These are phyloP conservation scores for Gyrodon lividus DNA, from an alignment of 768 basidiomycete genomes.

Conservation along the genomic window DNA sequence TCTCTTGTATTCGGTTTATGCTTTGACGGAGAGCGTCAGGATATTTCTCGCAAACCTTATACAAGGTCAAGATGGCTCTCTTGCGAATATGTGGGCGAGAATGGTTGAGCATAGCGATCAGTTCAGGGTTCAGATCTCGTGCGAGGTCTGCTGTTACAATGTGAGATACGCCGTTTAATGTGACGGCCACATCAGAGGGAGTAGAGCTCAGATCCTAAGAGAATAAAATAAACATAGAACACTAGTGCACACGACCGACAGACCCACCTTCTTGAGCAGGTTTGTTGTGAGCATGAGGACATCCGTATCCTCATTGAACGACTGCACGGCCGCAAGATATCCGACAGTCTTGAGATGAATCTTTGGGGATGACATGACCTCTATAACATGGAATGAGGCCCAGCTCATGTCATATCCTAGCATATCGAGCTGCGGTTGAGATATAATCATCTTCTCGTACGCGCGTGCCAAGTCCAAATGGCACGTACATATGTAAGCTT, in stretches of 20 bases:
- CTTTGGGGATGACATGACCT: slow-evolving; percentile 94
- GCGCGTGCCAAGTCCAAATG: background rate
- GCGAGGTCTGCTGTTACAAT: slow-evolving; percentile 86
- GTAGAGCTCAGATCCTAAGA: slow-evolving; percentile 75
- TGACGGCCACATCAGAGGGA: slow-evolving; percentile 71
- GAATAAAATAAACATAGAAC: slow-evolving; percentile 13
- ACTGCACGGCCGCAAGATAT: slow-evolving; percentile 89
- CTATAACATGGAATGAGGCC: slow-evolving; percentile 96
- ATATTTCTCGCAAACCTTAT: slow-evolving; percentile 77
- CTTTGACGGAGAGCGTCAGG: slow-evolving; percentile 73
- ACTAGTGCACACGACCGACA: background rate
- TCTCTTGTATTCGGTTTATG: slow-evolving; percentile 72
- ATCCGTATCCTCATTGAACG: slow-evolving; percentile 92
- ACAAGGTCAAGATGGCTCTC: slow-evolving; percentile 81
- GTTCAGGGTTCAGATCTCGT: slow-evolving; percentile 84
- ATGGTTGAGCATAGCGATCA: slow-evolving; percentile 85
- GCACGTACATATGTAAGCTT: slow-evolving; percentile 93
- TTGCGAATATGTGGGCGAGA: slow-evolving; percentile 88
- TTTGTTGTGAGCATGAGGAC: slow-evolving; percentile 98
- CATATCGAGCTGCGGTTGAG: slow-evolving; percentile 82
- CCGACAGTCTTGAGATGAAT: slow-evolving; percentile 94
- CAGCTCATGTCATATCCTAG: slow-evolving; percentile 92
- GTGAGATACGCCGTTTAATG: slow-evolving; percentile 79
- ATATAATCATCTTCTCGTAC: slow-evolving; percentile 8
- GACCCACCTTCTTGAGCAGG: slow-evolving; percentile 82